Evolutionary conservation across 2,329 filamentous ascomycete genomes (phyloP).

Genomic region (Epichloe gansuensis): DNA sequence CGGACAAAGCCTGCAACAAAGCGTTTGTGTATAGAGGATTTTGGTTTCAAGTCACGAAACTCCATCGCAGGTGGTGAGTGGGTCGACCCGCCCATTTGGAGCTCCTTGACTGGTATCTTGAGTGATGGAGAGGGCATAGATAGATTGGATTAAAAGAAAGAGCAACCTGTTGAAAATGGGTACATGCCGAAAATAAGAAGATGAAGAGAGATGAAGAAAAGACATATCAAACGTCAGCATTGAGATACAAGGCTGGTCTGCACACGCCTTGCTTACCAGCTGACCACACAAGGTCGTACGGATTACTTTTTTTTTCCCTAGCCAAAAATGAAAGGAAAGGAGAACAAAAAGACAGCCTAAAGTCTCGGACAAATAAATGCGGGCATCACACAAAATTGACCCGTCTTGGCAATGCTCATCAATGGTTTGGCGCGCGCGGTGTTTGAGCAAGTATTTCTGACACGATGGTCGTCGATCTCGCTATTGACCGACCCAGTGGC

Average conservation of each 20-base stretch:
- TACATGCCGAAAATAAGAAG: neutral
- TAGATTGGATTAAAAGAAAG: neutral
- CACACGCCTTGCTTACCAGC: neutral
- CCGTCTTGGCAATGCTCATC: neutral
- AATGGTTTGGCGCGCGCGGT: neutral
- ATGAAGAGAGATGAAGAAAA: too few relatives aligned
- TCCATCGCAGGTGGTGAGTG: neutral
- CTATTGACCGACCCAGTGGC: too few relatives aligned
- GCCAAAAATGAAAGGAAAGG: neutral
- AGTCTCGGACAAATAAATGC: neutral
- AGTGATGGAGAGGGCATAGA: neutral
- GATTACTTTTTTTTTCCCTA: too few relatives aligned
- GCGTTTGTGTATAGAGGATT: slow-evolving; percentile 2
- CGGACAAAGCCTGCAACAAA: slow-evolving; percentile 7
- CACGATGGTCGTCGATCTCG: too few relatives aligned
- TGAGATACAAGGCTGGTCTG: neutral
- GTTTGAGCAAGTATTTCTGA: slow-evolving; percentile 1
- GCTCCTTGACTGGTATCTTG: neutral
- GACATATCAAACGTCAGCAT: neutral
- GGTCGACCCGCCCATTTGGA: neutral
- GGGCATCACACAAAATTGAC: neutral
- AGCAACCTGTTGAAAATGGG: neutral
- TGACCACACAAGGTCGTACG: neutral
- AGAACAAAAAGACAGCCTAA: neutral
- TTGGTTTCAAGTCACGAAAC: neutral